phyloP scores from a whole-genome alignment of 768 basidiomycete species.

The Lanmaoa pseudosensibilis region DNA sequence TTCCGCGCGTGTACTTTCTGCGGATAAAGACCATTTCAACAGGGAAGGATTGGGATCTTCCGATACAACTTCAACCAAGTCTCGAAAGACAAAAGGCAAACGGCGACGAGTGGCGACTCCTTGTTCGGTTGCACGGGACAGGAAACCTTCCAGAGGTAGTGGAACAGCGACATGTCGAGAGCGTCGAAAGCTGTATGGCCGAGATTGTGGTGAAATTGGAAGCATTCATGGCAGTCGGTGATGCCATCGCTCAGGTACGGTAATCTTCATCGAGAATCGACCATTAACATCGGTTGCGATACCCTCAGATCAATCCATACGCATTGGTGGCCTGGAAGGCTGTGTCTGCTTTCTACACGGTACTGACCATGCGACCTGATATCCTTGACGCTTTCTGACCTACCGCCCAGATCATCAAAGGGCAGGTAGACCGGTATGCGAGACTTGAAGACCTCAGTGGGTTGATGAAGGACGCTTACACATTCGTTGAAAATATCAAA shows the following conservation, averaged over 20 bases:
- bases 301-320: constrained; percentile 26
- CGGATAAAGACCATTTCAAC: background rate
- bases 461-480: constrained; percentile 34
- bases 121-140: constrained; percentile 21
- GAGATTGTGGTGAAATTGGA: constrained; percentile 27
- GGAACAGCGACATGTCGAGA: background rate
- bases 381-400: constrained; percentile 7
- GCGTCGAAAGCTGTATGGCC: constrained; percentile 18
- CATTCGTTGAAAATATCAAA: constrained; percentile 32
- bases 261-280: background rate
- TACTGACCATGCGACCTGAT: background rate
- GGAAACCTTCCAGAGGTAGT: background rate
- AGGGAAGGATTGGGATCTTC: constrained; percentile 17
- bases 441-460: constrained; percentile 27
- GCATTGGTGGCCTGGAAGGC: constrained; percentile 30
- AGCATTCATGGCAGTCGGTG: constrained; percentile 24
- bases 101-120: constrained; percentile 16
- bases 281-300: background rate
- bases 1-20: background rate
- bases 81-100: background rate
- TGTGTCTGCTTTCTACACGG: constrained; percentile 29
- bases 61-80: constrained; percentile 17
- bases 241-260: constrained; percentile 23
- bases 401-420: constrained; percentile 25
- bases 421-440: constrained; percentile 28